Evolutionary conservation across 371 early-diverging fungal genomes (phyloP), one percentile per base, ranked within the genome.

Genomic region (Fennellomyces sp.): DNA sequence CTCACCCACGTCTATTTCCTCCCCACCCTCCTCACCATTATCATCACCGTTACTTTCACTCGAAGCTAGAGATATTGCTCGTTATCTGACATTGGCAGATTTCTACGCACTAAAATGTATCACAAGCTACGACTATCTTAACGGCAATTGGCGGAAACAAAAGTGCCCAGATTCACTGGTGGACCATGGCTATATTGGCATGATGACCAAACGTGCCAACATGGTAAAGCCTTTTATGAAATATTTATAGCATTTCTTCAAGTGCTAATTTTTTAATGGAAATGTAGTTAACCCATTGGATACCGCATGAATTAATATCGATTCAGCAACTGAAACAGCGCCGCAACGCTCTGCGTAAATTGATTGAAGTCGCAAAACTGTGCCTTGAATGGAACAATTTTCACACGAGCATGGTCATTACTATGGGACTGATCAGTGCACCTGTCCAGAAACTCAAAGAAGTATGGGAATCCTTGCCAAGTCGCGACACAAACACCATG

Each of bases 351-450:
- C 49, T 80, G 11, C 56, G 62, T 25, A 76, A 75, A 31, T 61
- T 76, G 62, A 69, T 80, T 48, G 77, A 80, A 26, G 61, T 80
- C 30, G 69, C 75, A 26, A 76, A 74, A 77, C 47, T 62, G 17
- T 80, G 77, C 25, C 49, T 74, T 26, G 69, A 69, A 21, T 76
- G 70, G 71, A 75, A 75, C 28, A 80, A 80, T 30, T 75, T 69
- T 38, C 80, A 80, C 58, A 80, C 80, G 5, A 49, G 64, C 15
- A 80, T 80, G 77, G 58, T 75, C 2, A 66, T 80, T 29, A 76
- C 70, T 0, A 75, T 73, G 68, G 70, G 75, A 0, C 35, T 80
- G 27, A 60, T 47, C 2, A 66, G 65, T 15, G 60, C 55, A 15
- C n/a, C 58, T 3, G 47, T 65, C 30, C 68, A 68, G 41, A 65